Evolutionary conservation across 352 stramenopile genomes (phyloP), one percentile per base, ranked within the genome.

Genomic region (Pythium dissimile): DNA sequence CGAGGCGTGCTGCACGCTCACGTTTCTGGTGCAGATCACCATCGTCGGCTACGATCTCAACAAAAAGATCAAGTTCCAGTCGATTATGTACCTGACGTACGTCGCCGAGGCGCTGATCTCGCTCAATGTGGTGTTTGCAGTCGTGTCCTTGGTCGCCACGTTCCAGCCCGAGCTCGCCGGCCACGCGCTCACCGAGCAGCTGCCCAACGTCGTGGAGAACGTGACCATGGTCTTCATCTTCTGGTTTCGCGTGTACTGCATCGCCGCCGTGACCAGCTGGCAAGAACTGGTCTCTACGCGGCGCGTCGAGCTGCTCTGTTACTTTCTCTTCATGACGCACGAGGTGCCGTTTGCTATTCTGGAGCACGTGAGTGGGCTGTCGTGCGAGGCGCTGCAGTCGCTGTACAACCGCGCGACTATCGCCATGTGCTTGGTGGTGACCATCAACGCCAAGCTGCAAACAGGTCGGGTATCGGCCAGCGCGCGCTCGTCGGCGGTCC

Each of bases 231-330:
- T 52, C 5, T 53, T 82, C 9, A 16, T 68, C 15, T 77, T 75
- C 43, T 60, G 70, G 23, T 62, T 77, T 30, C 37, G 64, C 28
- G 79, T 82, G 27, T 66, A 64, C 16, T 76, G 69, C 49, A 67
- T 69, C 34, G 21, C 28, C 18, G 28, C 28, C 10, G 34, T 35
- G 23, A 49, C 31, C 3, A 35, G 35, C 9, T 45, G 12, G 23
- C 34, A 24, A 10, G 15, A 27, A 12, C n/a, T 56, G 8, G 18
- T 44, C 49, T 18, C 20, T 8, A 56, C 11, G 2, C 49, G 32
- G 8, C 24, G 28, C 10, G 13, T 23, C 23, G 52, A 59, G 41
- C 18, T 52, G 7, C 15, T 38, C 2, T 26, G 9, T 2, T 61
- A 61, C 26, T 27, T 47, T 1, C 39, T 64, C 2, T 64, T 64